Conservation (phyloP, 495 filamentous ascomycete genomes). For the Haplographium delicatum region DNA sequence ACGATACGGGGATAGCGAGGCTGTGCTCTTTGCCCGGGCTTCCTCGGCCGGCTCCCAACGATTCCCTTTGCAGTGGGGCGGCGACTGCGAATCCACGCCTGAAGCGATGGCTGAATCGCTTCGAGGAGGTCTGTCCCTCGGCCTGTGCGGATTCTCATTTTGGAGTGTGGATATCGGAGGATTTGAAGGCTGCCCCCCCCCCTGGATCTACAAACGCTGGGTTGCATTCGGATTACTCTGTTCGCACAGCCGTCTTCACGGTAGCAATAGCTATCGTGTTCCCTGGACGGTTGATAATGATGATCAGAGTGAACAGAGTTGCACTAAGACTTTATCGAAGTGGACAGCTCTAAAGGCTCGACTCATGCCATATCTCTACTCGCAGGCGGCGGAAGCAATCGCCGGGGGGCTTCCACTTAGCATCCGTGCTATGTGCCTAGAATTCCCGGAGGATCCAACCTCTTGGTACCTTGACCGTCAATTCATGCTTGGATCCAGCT, state of each 20-base stretch:
- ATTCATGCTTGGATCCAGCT: conserved; percentile 57
- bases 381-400: conserved; percentile 45
- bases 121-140: conserved; percentile 61
- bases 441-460: conserved; percentile 60
- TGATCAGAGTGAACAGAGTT: conserved; percentile 37
- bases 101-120: conserved; percentile 70
- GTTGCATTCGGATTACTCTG: conserved; percentile 67
- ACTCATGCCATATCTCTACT: conserved; percentile 57
- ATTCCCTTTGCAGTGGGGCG: conserved; percentile 61
- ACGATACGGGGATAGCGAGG: conserved; percentile 51
- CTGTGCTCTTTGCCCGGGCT: conserved; percentile 62
- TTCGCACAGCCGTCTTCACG: conserved; percentile 63
- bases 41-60: conserved; percentile 62
- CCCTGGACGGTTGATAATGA: conserved; percentile 67
- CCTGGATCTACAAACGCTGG: conserved; percentile 72
- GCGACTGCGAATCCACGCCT: conserved; percentile 68
- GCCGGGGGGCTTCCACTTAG: conserved; percentile 44
- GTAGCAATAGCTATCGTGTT: conserved; percentile 60
- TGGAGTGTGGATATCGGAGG: conserved; percentile 70
- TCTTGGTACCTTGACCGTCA: conserved; percentile 59
- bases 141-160: conserved; percentile 62
- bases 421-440: conserved; percentile 56
- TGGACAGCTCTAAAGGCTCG: conserved; percentile 58
- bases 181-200: conserved; percentile 62
- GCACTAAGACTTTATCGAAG: conserved; percentile 48